These are phyloP conservation scores for Fusarium buharicum DNA, from an alignment of 2,329 filamentous ascomycete genomes.

Conservation along the genomic window DNA sequence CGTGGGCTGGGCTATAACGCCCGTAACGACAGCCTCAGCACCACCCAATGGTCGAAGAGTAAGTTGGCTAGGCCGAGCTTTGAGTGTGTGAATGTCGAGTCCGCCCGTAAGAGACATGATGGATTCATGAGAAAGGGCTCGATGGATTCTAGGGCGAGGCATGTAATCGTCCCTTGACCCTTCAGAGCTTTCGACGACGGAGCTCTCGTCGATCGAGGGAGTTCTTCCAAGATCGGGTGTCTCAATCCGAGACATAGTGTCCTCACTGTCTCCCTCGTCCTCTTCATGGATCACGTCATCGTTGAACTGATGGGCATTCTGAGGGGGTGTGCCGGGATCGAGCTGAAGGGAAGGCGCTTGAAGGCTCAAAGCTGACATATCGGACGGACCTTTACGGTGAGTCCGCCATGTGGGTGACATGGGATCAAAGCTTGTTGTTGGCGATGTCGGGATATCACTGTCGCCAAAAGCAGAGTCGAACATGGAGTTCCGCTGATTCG, in stretches of 20 bases:
- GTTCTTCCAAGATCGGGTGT: slow-evolving; percentile 44
- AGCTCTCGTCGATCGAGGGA: slow-evolving; percentile 50
- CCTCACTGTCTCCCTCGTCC: slow-evolving; percentile 49
- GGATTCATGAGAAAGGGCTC: slow-evolving; percentile 83
- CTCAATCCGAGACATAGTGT: slow-evolving; percentile 32
- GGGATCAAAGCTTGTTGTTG: slow-evolving; percentile 79
- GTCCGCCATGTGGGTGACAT: slow-evolving; percentile 68
- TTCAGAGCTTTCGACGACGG: slow-evolving; percentile 48
- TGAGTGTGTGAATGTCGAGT: slow-evolving; percentile 88
- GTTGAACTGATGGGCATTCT: slow-evolving; percentile 37
- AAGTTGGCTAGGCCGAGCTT: slow-evolving; percentile 79
- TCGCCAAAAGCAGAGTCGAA: slow-evolving; percentile 74
- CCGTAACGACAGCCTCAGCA: slow-evolving; percentile 66
- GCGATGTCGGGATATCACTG: slow-evolving; percentile 81
- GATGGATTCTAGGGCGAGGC: slow-evolving; percentile 64
- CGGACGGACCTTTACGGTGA: slow-evolving; percentile 67
- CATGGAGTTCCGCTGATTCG: slow-evolving; percentile 76
- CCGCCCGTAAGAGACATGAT: slow-evolving; percentile 87
- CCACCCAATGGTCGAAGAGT: slow-evolving; percentile 65
- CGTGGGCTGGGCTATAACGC: slow-evolving; percentile 69
- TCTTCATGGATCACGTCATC: slow-evolving; percentile 53
- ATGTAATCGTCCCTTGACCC: slow-evolving; percentile 50
- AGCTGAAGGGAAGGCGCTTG: slow-evolving; percentile 51
- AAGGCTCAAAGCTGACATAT: slow-evolving; percentile 64
- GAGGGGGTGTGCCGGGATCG: slow-evolving; percentile 48